These are phyloP conservation scores for Podila verticillata DNA, from an alignment of 192 early-diverging fungal genomes.

Conservation along the genomic window DNA sequence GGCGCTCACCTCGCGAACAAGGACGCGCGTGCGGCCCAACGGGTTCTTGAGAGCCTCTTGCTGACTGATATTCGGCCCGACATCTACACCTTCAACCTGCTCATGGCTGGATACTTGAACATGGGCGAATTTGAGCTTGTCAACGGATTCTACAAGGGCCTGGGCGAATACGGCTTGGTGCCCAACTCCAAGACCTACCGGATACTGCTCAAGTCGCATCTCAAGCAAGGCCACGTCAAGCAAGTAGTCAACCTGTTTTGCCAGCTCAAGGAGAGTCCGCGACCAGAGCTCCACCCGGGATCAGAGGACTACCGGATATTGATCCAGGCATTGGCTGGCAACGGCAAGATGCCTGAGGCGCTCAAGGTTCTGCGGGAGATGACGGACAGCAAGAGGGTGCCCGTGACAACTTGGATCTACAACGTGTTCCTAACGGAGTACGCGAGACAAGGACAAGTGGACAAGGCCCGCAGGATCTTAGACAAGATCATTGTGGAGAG, in stretches of 20 bases:
- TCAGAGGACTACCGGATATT: conserved; percentile 33
- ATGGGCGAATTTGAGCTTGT: conserved; percentile 41
- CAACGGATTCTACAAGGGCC: conserved; percentile 44
- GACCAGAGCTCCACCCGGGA: conserved; percentile 11
- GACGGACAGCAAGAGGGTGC: conserved; percentile 12
- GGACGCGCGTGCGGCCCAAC: conserved; percentile 24
- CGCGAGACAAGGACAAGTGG: conserved; percentile 26
- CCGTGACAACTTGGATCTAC: conserved; percentile 36
- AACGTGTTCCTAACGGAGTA: conserved; percentile 46
- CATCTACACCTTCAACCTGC: conserved; percentile 43
- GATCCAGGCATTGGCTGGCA: conserved; percentile 20
- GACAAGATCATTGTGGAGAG: conserved; percentile 32
- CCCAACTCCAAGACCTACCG: conserved; percentile 43
- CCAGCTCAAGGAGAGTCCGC: conserved; percentile 34
- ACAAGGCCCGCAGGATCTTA: conserved; percentile 39
- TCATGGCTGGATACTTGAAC: conserved; percentile 48
- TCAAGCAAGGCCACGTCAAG: conserved; percentile 22
- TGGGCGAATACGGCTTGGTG: conserved; percentile 42
- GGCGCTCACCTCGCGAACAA: conserved; percentile 32
- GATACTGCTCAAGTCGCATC: conserved; percentile 37
- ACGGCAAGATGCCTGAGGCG: conserved; percentile 33
- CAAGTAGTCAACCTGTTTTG: conserved; percentile 27
- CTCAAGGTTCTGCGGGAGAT: conserved; percentile 29
- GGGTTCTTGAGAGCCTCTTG: conserved; percentile 27
- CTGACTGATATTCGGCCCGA: conserved; percentile 37